phyloP scores from a whole-genome alignment of 441 rosid species.

The Adansonia madagascariensis region DNA sequence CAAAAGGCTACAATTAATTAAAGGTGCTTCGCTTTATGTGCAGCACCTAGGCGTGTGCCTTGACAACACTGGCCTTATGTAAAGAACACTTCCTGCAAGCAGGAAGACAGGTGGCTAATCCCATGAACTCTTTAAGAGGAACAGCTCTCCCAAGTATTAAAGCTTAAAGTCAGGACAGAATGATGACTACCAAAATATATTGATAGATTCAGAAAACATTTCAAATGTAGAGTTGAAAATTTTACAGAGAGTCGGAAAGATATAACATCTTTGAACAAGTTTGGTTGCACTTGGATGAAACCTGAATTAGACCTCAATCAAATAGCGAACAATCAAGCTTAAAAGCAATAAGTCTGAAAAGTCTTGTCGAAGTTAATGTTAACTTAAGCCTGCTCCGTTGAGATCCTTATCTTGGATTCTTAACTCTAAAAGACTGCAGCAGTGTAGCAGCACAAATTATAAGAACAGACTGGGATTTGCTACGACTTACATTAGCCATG shows the following conservation, averaged over 20 bases:
- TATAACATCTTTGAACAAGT: not conserved
- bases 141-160: not conserved
- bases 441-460: not conserved
- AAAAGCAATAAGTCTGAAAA: not conserved
- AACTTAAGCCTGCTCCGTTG: not conserved
- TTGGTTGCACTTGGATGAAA: conserved; percentile 3
- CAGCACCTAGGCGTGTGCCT: conserved; percentile 2
- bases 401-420: not conserved
- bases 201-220: not conserved
- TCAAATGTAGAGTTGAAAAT: not conserved
- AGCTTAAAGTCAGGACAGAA: conserved; percentile 5
- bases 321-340: conserved; percentile 5
- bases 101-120: not conserved
- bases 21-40: not conserved
- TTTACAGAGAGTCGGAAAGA: not conserved
- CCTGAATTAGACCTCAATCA: not conserved
- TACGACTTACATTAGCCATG: conserved; percentile 59
- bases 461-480: conserved; percentile 1
- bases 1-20: not conserved
- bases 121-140: not conserved
- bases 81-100: not conserved
- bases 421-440: not conserved
- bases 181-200: not conserved
- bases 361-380: not conserved
- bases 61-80: conserved; percentile 9